Percentiles rank a stretch among this genome's conserved stretches.
These are phyloP conservation scores for Cylindrotheca closterium DNA, from an alignment of 108 stramenopile genomes.

Conservation along the genomic window DNA sequence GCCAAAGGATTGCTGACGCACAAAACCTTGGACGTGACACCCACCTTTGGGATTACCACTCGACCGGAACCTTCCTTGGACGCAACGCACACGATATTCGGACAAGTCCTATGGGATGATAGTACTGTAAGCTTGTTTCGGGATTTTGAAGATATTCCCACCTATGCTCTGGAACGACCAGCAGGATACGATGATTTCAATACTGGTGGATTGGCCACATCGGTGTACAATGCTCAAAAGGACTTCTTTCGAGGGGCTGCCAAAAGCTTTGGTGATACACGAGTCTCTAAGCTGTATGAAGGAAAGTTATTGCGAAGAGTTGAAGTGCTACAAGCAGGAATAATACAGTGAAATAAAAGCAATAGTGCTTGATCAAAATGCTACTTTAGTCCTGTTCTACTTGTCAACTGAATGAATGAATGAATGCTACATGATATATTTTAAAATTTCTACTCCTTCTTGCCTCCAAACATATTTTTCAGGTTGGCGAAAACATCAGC, in stretches of 20 bases:
- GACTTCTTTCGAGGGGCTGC: constrained; percentile 80
- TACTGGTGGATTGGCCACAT: constrained; percentile 46
- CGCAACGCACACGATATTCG: constrained; percentile 76
- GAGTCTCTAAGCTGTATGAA: constrained; percentile 70
- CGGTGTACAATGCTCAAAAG: constrained; percentile 74
- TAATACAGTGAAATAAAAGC: too few species aligned
- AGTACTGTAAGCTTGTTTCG: constrained; percentile 50
- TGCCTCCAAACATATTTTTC: constrained; percentile 26
- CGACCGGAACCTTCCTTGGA: constrained; percentile 51
- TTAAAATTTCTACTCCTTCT: constrained; percentile 18
- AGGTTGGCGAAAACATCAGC: constrained; percentile 20
- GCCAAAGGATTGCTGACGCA: constrained; percentile 77
- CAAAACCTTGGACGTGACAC: constrained; percentile 60
- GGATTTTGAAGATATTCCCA: constrained; percentile 60
- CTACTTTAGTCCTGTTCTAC: too few species aligned
- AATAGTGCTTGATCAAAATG: too few species aligned
- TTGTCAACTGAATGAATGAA: too few species aligned
- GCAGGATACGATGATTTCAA: constrained; percentile 18
- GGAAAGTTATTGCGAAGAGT: constrained; percentile 80
- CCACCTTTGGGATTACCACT: constrained; percentile 84
- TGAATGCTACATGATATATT: too few species aligned
- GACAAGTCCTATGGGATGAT: constrained; percentile 59
- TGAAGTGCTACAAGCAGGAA: constrained; percentile 76
- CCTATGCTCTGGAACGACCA: constrained; percentile 50
- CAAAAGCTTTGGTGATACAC: constrained; percentile 75